Evolutionary conservation across 1,139 yeast genomes (phyloP).

Genomic region (Blastobotrys niveus): DNA sequence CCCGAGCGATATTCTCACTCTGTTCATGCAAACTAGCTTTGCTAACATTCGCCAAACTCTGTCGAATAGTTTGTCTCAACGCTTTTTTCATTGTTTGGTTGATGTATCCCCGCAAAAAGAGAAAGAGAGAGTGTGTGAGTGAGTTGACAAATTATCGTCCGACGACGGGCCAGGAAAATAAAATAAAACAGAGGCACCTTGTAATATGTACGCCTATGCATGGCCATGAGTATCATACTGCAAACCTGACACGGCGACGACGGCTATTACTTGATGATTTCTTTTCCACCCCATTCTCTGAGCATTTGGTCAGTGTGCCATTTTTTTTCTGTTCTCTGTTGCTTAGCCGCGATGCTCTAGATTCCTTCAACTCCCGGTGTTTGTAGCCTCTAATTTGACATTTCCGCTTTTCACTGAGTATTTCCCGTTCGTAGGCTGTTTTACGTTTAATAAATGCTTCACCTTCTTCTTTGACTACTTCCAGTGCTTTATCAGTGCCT

Average conservation of each 20-base stretch:
- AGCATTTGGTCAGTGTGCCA: not conserved
- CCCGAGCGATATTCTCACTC: slow-evolving; percentile 15
- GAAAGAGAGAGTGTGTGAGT: too few relatives aligned
- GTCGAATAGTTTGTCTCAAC: slow-evolving; percentile 23
- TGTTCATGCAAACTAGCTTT: slow-evolving; percentile 21
- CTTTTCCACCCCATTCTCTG: slow-evolving; percentile 10
- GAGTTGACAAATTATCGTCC: too few relatives aligned
- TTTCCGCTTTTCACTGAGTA: slow-evolving; percentile 6
- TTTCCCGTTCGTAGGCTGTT: slow-evolving; percentile 8
- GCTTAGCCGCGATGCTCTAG: slow-evolving; percentile 14
- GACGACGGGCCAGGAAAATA: too few relatives aligned
- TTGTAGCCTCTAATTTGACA: slow-evolving; percentile 16
- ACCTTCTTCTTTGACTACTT: slow-evolving; percentile 11
- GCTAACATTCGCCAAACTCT: slow-evolving; percentile 17
- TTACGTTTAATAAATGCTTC: slow-evolving; percentile 14
- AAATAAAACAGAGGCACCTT: not conserved
- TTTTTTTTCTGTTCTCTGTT: slow-evolving; percentile 7
- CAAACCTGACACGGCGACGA: slow-evolving; percentile 11
- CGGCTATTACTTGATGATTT: too few relatives aligned
- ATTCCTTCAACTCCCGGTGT: slow-evolving; percentile 16
- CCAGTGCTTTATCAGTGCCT: not conserved
- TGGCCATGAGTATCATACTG: not conserved
- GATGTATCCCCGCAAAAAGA: not conserved
- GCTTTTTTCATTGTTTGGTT: slow-evolving; percentile 19
- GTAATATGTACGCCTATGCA: not conserved